Evolutionary conservation across 371 early-diverging fungal species (phyloP), one percentile per base, ranked within the genome.

Genomic region (Zopfochytrium polystomum): DNA sequence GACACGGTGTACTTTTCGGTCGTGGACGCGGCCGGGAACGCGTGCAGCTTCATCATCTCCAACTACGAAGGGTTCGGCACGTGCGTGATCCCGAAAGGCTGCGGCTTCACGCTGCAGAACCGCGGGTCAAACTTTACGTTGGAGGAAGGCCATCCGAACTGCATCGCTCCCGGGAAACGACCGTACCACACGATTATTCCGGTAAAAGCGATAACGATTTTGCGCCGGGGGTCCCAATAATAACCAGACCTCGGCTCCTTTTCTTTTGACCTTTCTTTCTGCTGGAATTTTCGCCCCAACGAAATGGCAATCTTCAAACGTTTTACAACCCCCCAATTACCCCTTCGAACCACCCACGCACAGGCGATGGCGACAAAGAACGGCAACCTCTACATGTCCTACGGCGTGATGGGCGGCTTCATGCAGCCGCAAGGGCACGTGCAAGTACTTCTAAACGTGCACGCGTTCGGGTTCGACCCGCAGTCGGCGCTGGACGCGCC

Each of bases 171-270:
- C 1, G 52, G 65, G n/a, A 91, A 90, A 67, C 73, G 92, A n/a
- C 89, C 92, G 0, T 89, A 87, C 54, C 92, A 91, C 73, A 91
- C 92, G 0, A 90, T 91, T 35, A 88, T 90, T 50, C 89, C 88
- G 9, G 86, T n/a, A n/a, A n/a, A n/a, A n/a, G n/a, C n/a, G n/a
- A n/a, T n/a, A n/a, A n/a, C n/a, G n/a, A n/a, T n/a, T n/a, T n/a
- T n/a, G n/a, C n/a, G n/a, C n/a, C n/a, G n/a, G n/a, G n/a, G n/a
- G n/a, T n/a, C n/a, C n/a, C n/a, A n/a, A n/a, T n/a, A n/a, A n/a
- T n/a, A n/a, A n/a, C n/a, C n/a, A n/a, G n/a, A n/a, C 43, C 25
- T 9, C 75, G 71, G 57, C 76, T 80, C 43, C 76, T 73, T 35
- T 83, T 80, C 63, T 83, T 84, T 22, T 76, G 78, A 74, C 30